Evolutionary conservation across 495 filamentous ascomycete genomes (phyloP), one percentile per base, ranked within the genome.

Genomic region (Hypoxylon lenormandii): DNA sequence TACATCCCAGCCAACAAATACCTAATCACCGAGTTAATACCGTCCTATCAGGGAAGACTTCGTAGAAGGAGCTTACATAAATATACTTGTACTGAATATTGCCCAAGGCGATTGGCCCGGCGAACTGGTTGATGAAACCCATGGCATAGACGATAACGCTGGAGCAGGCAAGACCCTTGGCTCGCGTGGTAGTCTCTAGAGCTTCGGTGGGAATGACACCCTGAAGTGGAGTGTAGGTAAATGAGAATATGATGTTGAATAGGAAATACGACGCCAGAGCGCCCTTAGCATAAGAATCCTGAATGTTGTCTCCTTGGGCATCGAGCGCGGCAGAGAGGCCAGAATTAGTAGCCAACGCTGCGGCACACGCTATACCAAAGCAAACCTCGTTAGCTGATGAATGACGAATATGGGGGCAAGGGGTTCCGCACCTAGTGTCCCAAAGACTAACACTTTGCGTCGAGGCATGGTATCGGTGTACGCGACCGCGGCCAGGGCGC

Each of bases 221-320:
- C 19, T 87, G 80, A 22, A 89, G 80, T 10, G 87, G 86, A 13
- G 86, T 89, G 77, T 85, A 88, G 11, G 82, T 86, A 61, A 88
- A 82, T 6, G 82, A 85, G 70, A 87, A 89, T 71, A 86, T 82
- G 45, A 86, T 80, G 60, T 88, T 86, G 76, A 88, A 89, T 2
- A 89, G 72, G 70, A 85, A 85, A 73, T 83, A 83, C 1, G 79
- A 79, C 7, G 81, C 81, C 33, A 83, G 72, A 12, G 80, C 81
- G 19, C 80, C 80, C 66, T 76, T 62, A 51, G 76, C 81, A 55
- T 81, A 82, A 5, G 72, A 76, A 7, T 37, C 21, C 37, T 76
- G 52, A 42, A 83, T 80, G 19, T 54, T 66, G 0, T 78, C 75
- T 5, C 77, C 77, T 64, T 80, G 75, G n/a, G 72, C 57, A 52